Conservation (phyloP, 345 rosid species). For the Firmiana major region DNA sequence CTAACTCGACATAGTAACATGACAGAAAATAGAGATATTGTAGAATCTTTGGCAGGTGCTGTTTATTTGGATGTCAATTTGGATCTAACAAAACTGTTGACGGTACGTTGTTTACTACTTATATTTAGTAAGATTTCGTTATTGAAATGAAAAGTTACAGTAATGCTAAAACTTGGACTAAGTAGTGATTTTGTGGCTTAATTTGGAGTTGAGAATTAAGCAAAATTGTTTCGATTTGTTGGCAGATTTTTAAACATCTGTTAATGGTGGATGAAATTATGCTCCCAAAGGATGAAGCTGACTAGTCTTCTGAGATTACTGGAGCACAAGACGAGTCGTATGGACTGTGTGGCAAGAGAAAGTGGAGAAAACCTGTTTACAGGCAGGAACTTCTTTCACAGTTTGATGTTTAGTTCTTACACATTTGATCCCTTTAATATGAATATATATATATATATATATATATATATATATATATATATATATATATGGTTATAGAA, state of each 20-base stretch:
- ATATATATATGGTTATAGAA: no score
- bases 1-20: no score
- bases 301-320: constrained; percentile 25
- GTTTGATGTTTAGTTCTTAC: not conserved
- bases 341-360: constrained; percentile 50
- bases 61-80: constrained; percentile 53
- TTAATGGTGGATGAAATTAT: not conserved
- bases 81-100: constrained; percentile 59
- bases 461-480: no score
- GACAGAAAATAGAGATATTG: no score
- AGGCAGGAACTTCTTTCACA: constrained; percentile 30
- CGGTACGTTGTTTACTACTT: constrained; percentile 29
- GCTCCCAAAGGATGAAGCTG: constrained; percentile 12
- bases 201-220: not conserved
- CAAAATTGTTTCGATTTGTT: constrained; percentile 24
- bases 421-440: no score
- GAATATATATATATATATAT: no score
- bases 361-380: constrained; percentile 64
- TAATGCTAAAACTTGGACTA: no score
- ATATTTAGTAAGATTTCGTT: no score
- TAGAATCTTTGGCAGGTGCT: constrained; percentile 75
- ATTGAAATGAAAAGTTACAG: no score
- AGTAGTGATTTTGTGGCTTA: not conserved
- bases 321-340: constrained; percentile 53
- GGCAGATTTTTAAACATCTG: constrained; percentile 5